A percentile compares a stretch with the other conserved stretches of the same genome.
These are phyloP conservation scores for Jatropha multifida DNA, from an alignment of 441 rosid genomes.

Conservation along the genomic window DNA sequence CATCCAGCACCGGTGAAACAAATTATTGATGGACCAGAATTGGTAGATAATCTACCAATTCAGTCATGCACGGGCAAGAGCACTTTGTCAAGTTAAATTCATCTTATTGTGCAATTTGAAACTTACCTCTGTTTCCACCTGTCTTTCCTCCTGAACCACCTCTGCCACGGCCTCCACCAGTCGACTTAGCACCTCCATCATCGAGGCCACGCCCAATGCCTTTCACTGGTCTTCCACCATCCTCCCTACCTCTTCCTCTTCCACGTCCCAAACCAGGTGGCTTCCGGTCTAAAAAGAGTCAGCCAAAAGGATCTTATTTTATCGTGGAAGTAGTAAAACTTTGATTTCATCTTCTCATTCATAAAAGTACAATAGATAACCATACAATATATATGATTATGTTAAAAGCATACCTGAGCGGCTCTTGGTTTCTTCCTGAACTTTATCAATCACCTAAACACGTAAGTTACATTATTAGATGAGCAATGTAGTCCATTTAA, in stretches of 20 bases:
- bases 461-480: constrained; percentile 19
- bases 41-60: not conserved
- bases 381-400: not conserved
- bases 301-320: not conserved
- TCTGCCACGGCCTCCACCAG: constrained; percentile 66
- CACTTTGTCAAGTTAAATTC: not conserved
- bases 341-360: not conserved
- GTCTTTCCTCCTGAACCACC: constrained; percentile 55
- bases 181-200: constrained; percentile 53
- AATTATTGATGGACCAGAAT: not conserved
- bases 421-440: constrained; percentile 88
- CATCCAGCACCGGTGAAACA: not conserved
- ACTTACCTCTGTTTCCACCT: constrained; percentile 55
- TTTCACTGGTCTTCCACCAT: constrained; percentile 59
- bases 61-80: not conserved
- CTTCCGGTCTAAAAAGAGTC: constrained; percentile 48
- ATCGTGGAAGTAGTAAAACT: not conserved
- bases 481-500: constrained; percentile 12
- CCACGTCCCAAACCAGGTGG: constrained; percentile 82
- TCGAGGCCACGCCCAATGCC: constrained; percentile 75
- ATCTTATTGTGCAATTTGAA: too few species aligned
- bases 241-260: constrained; percentile 79
- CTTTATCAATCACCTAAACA: constrained; percentile 91
- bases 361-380: not conserved
- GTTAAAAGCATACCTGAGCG: constrained; percentile 59